These are phyloP conservation scores for Andalucia godoyi DNA, from an alignment of 78 protist genomes.

Conservation along the genomic window DNA sequence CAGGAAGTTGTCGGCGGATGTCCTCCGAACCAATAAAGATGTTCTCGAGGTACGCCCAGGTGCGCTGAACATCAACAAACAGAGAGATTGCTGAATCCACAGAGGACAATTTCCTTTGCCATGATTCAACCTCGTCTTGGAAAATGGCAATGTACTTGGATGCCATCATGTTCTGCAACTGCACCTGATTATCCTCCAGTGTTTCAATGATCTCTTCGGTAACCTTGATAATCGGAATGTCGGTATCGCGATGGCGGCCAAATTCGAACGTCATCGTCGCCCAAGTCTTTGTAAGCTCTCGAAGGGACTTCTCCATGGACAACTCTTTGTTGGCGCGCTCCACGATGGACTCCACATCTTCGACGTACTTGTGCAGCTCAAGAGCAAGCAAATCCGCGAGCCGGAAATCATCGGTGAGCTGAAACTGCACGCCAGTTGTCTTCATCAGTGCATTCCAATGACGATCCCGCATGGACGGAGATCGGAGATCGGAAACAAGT, in stretches of 20 bases:
- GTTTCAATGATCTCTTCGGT: constrained; percentile 33
- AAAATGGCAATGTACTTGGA: constrained; percentile 23
- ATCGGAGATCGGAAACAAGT: constrained; percentile 45
- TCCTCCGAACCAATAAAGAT: constrained; percentile 76
- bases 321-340: constrained; percentile 38
- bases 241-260: not conserved
- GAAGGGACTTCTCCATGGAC: constrained; percentile 30
- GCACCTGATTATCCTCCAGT: constrained; percentile 33
- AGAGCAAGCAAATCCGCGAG: constrained; percentile 45
- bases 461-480: constrained; percentile 59
- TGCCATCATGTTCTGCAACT: constrained; percentile 15
- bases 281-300: constrained; percentile 13
- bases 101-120: constrained; percentile 48
- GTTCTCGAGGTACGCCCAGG: constrained; percentile 64
- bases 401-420: constrained; percentile 9
- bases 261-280: not conserved
- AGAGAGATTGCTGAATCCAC: constrained; percentile 45
- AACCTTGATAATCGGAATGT: not conserved
- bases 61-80: constrained; percentile 64
- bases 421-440: constrained; percentile 14
- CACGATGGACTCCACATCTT: constrained; percentile 28
- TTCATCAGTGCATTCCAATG: constrained; percentile 74
- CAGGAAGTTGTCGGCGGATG: constrained; percentile 78
- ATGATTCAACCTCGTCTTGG: constrained; percentile 30
- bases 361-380: constrained; percentile 51